These are phyloP conservation scores for Ceratobasidium sp. DNA, from an alignment of 1,284 basidiomycete species.

Conservation along the genomic window DNA sequence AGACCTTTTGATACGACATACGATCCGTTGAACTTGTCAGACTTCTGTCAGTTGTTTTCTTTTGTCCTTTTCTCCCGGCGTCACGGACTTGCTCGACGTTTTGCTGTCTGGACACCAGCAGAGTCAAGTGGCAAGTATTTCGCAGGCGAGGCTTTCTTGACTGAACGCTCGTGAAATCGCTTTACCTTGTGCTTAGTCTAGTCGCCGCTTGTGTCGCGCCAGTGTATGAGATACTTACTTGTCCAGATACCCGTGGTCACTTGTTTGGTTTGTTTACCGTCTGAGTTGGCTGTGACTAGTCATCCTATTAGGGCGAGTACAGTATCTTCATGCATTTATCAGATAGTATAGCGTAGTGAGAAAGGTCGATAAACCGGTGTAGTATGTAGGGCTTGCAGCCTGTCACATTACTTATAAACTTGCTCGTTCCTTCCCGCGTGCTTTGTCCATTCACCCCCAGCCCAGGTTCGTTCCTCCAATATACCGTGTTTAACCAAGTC, in stretches of 20 bases:
- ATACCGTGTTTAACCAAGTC: neutral
- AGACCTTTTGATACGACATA: neutral
- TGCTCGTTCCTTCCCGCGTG: neutral
- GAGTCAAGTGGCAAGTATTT: constrained; percentile 14
- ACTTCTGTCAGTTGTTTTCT: constrained; percentile 1
- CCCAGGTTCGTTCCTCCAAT: neutral
- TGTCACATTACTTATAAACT: neutral
- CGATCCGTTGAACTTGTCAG: neutral
- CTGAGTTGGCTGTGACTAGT: constrained; percentile 14
- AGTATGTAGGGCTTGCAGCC: neutral
- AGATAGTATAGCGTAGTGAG: too few species aligned
- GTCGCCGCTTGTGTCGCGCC: constrained; percentile 7
- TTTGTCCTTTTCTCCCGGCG: too few species aligned
- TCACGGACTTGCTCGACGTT: constrained; percentile 1
- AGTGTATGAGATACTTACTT: constrained; percentile 10
- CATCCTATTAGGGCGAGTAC: constrained; percentile 2
- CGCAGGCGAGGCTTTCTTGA: neutral
- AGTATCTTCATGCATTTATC: too few species aligned
- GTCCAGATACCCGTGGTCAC: constrained; percentile 9
- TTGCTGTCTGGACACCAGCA: neutral
- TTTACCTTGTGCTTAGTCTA: neutral
- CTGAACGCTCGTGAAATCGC: neutral
- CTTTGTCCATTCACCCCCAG: constrained; percentile 4
- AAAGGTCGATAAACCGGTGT: too few species aligned
- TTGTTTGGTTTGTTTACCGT: constrained; percentile 16